A percentile compares a stretch with the other conserved stretches of the same genome.
Evolutionary conservation across 1,284 basidiomycete genomes (phyloP).

Genomic region (Microbotryomycetes sp.): DNA sequence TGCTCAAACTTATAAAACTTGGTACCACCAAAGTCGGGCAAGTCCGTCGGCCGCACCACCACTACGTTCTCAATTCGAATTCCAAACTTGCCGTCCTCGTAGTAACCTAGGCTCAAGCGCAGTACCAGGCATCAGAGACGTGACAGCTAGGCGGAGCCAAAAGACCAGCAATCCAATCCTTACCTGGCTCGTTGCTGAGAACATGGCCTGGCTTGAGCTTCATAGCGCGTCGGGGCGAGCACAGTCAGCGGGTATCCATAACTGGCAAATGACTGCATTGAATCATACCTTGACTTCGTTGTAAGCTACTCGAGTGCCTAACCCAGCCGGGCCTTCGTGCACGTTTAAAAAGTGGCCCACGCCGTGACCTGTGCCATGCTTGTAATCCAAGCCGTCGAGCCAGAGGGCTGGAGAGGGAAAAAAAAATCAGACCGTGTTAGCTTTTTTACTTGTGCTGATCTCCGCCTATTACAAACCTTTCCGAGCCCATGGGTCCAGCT

Average conservation of each 20-base stretch:
- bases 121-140: background rate
- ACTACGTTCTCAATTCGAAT: conserved; percentile 90
- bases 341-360: conserved; percentile 85
- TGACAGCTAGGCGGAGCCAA: background rate
- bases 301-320: conserved; percentile 64
- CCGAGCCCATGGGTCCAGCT: conserved; percentile 76
- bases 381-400: conserved; percentile 44
- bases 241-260: background rate
- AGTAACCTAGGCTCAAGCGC: conserved; percentile 80
- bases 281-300: conserved; percentile 47
- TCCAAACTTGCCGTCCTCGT: conserved; percentile 83
- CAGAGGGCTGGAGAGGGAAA: background rate
- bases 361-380: conserved; percentile 73
- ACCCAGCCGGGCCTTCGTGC: conserved; percentile 82
- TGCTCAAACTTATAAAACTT: conserved; percentile 77
- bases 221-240: background rate
- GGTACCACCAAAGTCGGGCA: conserved; percentile 37
- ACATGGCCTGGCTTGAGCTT: conserved; percentile 77
- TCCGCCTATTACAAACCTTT: conserved; percentile 41
- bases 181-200: conserved; percentile 67
- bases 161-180: conserved; percentile 39
- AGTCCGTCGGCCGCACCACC: conserved; percentile 40
- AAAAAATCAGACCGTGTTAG: background rate
- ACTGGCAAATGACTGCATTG: background rate
- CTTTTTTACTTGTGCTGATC: background rate